These are phyloP conservation scores for Trypanosomatidae sp. DNA, from an alignment of 208 protist species.

Conservation along the genomic window DNA sequence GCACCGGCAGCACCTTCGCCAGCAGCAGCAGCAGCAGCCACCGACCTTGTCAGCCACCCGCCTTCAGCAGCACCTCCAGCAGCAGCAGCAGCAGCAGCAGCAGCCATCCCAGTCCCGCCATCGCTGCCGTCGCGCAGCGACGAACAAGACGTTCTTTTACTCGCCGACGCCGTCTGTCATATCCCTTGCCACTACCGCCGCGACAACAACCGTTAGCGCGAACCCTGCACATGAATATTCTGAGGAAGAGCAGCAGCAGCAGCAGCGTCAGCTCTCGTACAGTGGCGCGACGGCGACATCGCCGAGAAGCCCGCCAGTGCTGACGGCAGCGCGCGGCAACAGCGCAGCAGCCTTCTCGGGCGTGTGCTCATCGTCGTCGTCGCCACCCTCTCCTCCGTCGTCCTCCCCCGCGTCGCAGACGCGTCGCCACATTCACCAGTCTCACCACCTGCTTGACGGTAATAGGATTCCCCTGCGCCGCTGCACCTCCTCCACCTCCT, in stretches of 20 bases:
- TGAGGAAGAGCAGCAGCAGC: not conserved
- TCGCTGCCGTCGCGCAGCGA: slow-evolving; percentile 11
- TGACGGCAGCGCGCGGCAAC: not conserved
- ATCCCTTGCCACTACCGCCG: slow-evolving; percentile 11
- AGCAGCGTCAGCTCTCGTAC: slow-evolving; percentile 1
- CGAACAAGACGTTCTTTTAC: slow-evolving; percentile 26
- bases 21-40: slow-evolving; percentile 18
- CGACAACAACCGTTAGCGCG: slow-evolving; percentile 7
- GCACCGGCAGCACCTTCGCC: slow-evolving; percentile 18
- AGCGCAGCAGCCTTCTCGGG: not conserved
- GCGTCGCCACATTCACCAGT: not conserved
- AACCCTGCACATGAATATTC: slow-evolving; percentile 2
- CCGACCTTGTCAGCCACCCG: slow-evolving; percentile 22
- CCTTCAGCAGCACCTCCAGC: slow-evolving; percentile 19
- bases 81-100: slow-evolving; percentile 20
- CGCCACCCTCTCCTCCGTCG: not conserved
- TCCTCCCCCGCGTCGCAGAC: slow-evolving; percentile 2
- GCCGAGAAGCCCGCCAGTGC: not conserved
- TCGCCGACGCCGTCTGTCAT: slow-evolving; percentile 19
- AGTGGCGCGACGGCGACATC: not conserved
- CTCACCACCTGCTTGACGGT: not conserved
- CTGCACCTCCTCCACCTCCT: not conserved
- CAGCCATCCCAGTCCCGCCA: not conserved
- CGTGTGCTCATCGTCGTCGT: not conserved
- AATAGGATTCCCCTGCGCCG: not conserved